phyloP scores from a whole-genome alignment of 345 rosid species.

The Kandelia obovata region DNA sequence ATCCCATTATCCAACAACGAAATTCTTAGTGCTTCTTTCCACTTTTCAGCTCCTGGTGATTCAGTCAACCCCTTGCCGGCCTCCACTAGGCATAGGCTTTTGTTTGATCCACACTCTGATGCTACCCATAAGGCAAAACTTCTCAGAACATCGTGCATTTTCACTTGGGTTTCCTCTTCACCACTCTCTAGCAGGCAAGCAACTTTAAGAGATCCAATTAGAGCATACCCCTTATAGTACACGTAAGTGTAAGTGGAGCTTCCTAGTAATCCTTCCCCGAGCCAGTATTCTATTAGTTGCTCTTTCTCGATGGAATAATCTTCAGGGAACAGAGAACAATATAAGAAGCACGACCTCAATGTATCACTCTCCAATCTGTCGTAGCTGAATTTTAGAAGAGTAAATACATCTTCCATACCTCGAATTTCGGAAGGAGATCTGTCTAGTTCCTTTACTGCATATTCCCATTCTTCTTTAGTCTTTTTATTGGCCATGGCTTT shows the following conservation, averaged over 20 bases:
- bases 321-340: conserved; percentile 45
- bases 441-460: conserved; percentile 32
- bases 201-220: conserved; percentile 25
- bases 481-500: conserved; percentile 47
- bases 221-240: conserved; percentile 29
- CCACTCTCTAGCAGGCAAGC: conserved; percentile 24
- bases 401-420: conserved; percentile 43
- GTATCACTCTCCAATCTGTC: conserved; percentile 39
- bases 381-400: conserved; percentile 41
- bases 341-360: conserved; percentile 42
- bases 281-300: conserved; percentile 41
- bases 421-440: conserved; percentile 36
- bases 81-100: conserved; percentile 10
- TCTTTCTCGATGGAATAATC: conserved; percentile 35
- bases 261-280: conserved; percentile 40
- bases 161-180: conserved; percentile 7
- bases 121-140: conserved; percentile 24
- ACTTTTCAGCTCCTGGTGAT: conserved; percentile 18
- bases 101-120: background rate
- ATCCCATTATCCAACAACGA: conserved; percentile 46
- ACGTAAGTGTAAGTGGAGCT: conserved; percentile 20
- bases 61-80: conserved; percentile 7
- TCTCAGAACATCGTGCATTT: conserved; percentile 28
- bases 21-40: conserved; percentile 30
- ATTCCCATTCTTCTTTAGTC: conserved; percentile 44